Conservation (phyloP, 345 rosid species). For the Acer yangbiense region DNA sequence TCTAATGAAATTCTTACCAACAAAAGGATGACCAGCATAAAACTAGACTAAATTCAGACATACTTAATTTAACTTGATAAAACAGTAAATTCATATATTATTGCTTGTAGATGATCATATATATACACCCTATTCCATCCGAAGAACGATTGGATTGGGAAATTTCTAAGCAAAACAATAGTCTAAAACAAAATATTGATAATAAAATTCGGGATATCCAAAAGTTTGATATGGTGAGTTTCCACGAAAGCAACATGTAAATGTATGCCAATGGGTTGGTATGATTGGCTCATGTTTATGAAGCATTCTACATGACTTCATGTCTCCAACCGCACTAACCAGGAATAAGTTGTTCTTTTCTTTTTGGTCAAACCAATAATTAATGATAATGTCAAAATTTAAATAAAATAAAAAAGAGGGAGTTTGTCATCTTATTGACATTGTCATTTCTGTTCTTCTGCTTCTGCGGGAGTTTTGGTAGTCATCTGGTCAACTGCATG, state of each 20-base stretch:
- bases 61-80: not conserved
- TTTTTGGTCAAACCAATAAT: not conserved
- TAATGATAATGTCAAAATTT: not conserved
- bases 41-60: too few species aligned
- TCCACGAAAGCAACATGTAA: not conserved
- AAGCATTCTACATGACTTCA: not conserved
- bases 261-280: too few species aligned
- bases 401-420: not conserved
- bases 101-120: too few species aligned
- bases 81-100: too few species aligned
- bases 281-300: not conserved
- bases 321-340: not conserved
- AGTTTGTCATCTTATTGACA: not conserved
- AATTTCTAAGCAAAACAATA: too few species aligned
- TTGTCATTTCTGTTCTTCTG: conserved; percentile 40
- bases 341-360: not conserved
- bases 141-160: too few species aligned
- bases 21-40: too few species aligned
- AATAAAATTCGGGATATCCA: not conserved
- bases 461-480: conserved; percentile 80
- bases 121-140: too few species aligned
- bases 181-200: not conserved
- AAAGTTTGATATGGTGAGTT: not conserved
- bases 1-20: too few species aligned
- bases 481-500: conserved; percentile 98